These are phyloP conservation scores for Xeromyces bisporus DNA, from an alignment of 495 filamentous ascomycete genomes.

Conservation along the genomic window DNA sequence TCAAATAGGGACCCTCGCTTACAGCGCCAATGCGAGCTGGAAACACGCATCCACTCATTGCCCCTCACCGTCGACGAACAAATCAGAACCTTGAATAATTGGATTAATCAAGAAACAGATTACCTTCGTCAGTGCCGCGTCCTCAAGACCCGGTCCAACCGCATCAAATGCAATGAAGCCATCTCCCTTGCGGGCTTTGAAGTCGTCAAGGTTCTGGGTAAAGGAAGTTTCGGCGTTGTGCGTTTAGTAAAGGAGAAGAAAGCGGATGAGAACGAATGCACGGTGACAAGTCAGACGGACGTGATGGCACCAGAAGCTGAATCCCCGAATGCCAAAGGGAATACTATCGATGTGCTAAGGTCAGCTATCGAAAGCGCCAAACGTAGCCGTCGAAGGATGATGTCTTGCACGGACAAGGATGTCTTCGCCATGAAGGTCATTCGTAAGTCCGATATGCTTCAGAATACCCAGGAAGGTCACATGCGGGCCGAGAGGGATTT, in stretches of 20 bases:
- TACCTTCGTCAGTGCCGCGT: conserved; percentile 59
- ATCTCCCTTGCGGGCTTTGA: conserved; percentile 54
- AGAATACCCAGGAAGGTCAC: conserved; percentile 81
- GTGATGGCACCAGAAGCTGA: neutral
- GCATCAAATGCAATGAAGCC: conserved; percentile 16
- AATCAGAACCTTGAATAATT: conserved; percentile 34
- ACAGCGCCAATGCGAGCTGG: conserved; percentile 49
- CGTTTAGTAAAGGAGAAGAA: conserved; percentile 55
- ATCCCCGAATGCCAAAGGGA: neutral
- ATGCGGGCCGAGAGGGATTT: conserved; percentile 84
- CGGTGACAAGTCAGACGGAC: conserved; percentile 1
- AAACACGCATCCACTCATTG: conserved; percentile 38
- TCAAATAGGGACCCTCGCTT: conserved; percentile 39
- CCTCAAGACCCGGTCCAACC: conserved; percentile 43
- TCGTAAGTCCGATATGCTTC: conserved; percentile 77
- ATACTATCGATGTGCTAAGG: conserved; percentile 6
- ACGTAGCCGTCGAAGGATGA: conserved; percentile 10
- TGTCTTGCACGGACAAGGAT: conserved; percentile 27
- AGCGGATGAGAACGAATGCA: neutral
- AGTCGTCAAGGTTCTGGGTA: conserved; percentile 69
- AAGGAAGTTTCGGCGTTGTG: conserved; percentile 89
- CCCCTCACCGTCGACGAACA: conserved; percentile 39
- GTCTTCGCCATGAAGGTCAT: conserved; percentile 96
- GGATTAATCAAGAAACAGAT: conserved; percentile 49
- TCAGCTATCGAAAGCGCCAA: conserved; percentile 14